Evolutionary conservation across 2,329 filamentous ascomycete species (phyloP).

Genomic region (Helicocarpus griseus): DNA sequence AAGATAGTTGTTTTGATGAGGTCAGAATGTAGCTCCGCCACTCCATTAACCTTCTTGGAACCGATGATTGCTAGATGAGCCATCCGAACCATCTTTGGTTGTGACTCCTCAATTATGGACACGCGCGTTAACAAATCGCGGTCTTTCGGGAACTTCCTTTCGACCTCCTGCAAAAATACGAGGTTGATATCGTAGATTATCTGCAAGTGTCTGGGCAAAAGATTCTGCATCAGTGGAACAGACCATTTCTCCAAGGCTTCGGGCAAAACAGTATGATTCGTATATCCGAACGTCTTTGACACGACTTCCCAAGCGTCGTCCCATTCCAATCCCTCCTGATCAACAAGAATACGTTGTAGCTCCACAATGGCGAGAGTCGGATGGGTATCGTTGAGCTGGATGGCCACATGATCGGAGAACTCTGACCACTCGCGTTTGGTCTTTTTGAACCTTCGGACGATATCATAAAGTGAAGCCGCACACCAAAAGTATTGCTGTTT

Average conservation of each 20-base stretch:
- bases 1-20: constrained; percentile 99
- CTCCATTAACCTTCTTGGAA: constrained; percentile 98
- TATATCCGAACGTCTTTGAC: constrained; percentile 78
- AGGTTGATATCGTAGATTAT: constrained; percentile 99
- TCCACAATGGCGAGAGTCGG: constrained; percentile 94
- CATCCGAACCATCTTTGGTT: constrained; percentile 98
- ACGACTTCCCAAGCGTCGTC: constrained; percentile 83
- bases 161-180: constrained; percentile 81
- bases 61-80: constrained; percentile 89
- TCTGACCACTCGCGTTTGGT: constrained; percentile 80
- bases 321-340: constrained; percentile 87
- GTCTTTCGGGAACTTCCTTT: constrained; percentile 82
- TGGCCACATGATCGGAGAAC: constrained; percentile 90
- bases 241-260: constrained; percentile 99
- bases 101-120: constrained; percentile 96
- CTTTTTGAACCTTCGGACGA: constrained; percentile 97
- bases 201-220: constrained; percentile 86
- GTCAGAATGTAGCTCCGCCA: constrained; percentile 94
- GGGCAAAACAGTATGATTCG: constrained; percentile 94
- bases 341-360: constrained; percentile 82
- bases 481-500: constrained; percentile 99
- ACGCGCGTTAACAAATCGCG: constrained; percentile 75
- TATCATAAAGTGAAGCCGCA: constrained; percentile 89
- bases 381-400: constrained; percentile 97
- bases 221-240: constrained; percentile 80